These are phyloP conservation scores for Ascosphaera aggregata DNA, from an alignment of 2,329 filamentous ascomycete species.

Conservation along the genomic window DNA sequence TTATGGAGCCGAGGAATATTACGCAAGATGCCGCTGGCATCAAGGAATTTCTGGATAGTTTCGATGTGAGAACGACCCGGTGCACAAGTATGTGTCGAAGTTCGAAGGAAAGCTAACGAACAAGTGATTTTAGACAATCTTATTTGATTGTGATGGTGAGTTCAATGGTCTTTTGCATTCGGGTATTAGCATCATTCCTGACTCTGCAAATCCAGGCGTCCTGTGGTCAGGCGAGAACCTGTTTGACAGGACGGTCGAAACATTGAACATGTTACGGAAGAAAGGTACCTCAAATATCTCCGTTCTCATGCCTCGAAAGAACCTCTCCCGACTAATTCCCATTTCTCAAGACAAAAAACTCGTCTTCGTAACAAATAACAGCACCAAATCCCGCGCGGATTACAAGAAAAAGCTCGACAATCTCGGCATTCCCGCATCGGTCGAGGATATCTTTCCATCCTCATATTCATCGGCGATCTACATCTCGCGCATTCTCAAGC, in stretches of 20 bases:
- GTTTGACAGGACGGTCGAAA: slow-evolving; percentile 68
- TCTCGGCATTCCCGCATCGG: slow-evolving; percentile 46
- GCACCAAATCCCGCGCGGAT: slow-evolving; percentile 79
- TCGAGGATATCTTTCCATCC: slow-evolving; percentile 89
- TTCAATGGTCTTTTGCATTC: slow-evolving; percentile 1
- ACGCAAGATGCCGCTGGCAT: slow-evolving; percentile 59
- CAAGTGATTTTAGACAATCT: slow-evolving; percentile 40
- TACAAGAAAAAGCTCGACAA: slow-evolving; percentile 77
- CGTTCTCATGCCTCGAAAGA: background rate
- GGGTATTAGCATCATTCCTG: background rate
- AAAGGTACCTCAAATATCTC: slow-evolving; percentile 28
- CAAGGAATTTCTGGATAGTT: slow-evolving; percentile 63
- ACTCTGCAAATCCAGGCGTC: slow-evolving; percentile 36
- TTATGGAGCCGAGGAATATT: slow-evolving; percentile 30
- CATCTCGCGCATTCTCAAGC: slow-evolving; percentile 73
- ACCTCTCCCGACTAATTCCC: background rate
- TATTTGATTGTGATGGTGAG: slow-evolving; percentile 93
- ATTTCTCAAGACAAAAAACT: slow-evolving; percentile 50
- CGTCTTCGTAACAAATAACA: slow-evolving; percentile 97
- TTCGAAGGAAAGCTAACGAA: background rate
- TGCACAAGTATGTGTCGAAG: background rate
- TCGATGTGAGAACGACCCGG: slow-evolving; percentile 46
- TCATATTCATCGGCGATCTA: slow-evolving; percentile 92
- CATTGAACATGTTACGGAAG: slow-evolving; percentile 56
- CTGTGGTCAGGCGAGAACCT: slow-evolving; percentile 89